Evolutionary conservation across 2,329 filamentous ascomycete species (phyloP).

Genomic region (Exutisphaerella laricina): DNA sequence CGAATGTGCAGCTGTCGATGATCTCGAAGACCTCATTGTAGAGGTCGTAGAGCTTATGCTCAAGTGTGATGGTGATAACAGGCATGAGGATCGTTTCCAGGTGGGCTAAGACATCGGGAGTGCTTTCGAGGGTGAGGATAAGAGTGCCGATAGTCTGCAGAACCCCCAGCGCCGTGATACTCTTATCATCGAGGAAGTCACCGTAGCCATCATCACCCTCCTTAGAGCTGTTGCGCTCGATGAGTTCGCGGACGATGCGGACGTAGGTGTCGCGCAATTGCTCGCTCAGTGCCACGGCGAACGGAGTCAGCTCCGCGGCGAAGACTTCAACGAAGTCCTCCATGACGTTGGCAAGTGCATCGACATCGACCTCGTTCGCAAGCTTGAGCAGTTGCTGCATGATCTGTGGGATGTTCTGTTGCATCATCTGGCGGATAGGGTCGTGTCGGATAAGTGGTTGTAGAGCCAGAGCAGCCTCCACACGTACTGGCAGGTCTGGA

Average conservation of each 20-base stretch:
- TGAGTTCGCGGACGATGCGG: slow-evolving; percentile 81
- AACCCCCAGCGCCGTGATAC: slow-evolving; percentile 92
- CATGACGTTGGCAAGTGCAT: slow-evolving; percentile 97
- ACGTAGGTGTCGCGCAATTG: slow-evolving; percentile 95
- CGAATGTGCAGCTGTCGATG: slow-evolving; percentile 98
- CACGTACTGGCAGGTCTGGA: slow-evolving; percentile 82
- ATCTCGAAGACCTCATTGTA: slow-evolving; percentile 99
- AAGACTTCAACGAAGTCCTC: slow-evolving; percentile 99
- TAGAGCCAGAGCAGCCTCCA: slow-evolving; percentile 87
- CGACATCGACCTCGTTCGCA: slow-evolving; percentile 96
- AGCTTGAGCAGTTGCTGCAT: slow-evolving; percentile 98
- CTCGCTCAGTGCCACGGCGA: slow-evolving; percentile 91
- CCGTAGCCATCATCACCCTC: slow-evolving; percentile 74
- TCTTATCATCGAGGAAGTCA: slow-evolving; percentile 96
- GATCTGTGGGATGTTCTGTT: slow-evolving; percentile 95
- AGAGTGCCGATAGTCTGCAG: slow-evolving; percentile 96
- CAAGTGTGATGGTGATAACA: slow-evolving; percentile 88
- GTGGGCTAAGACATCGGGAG: slow-evolving; percentile 87
- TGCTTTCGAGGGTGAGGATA: slow-evolving; percentile 94
- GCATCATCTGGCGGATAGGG: slow-evolving; percentile 89
- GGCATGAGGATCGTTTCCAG: slow-evolving; percentile 96
- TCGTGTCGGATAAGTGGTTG: slow-evolving; percentile 96
- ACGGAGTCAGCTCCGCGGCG: slow-evolving; percentile 91
- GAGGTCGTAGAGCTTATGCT: slow-evolving; percentile 95
- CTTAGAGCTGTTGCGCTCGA: slow-evolving; percentile 78